A percentile compares a stretch with the other conserved stretches of the same genome.
Evolutionary conservation across 352 stramenopile genomes (phyloP).

Genomic region (Pythium sp.): DNA sequence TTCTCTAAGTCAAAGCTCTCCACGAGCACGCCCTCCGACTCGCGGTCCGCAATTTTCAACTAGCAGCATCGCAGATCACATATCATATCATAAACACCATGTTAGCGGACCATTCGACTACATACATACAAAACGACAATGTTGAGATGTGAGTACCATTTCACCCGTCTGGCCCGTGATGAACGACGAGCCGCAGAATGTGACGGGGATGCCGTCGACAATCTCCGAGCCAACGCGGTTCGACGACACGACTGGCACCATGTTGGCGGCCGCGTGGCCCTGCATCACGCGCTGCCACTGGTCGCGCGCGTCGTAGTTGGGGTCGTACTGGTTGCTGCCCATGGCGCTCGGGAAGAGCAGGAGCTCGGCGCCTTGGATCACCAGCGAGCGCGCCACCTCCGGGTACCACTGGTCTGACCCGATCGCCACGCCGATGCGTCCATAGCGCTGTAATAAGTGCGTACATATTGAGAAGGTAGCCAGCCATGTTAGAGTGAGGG

Average conservation of each 20-base stretch:
- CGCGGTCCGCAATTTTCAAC: conserved; percentile 85
- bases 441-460: conserved; percentile 58
- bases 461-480: neutral
- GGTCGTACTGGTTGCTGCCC: conserved; percentile 87
- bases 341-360: conserved; percentile 80
- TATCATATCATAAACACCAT: neutral
- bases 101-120: too few species aligned
- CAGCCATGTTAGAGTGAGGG: neutral
- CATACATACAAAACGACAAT: neutral
- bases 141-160: conserved; percentile 47
- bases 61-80: conserved; percentile 18
- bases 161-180: conserved; percentile 90
- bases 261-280: conserved; percentile 86
- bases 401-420: conserved; percentile 93
- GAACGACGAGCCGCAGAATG: conserved; percentile 92
- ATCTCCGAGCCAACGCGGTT: conserved; percentile 88
- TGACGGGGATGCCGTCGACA: conserved; percentile 77
- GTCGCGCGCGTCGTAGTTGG: conserved; percentile 80
- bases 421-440: conserved; percentile 86
- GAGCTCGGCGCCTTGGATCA: conserved; percentile 88
- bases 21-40: conserved; percentile 85
- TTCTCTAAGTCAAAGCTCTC: conserved; percentile 86
- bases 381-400: conserved; percentile 84
- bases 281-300: conserved; percentile 93
- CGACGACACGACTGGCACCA: conserved; percentile 89